phyloP scores from a whole-genome alignment of 2,329 filamentous ascomycete genomes.

The Colletotrichum navitas region DNA sequence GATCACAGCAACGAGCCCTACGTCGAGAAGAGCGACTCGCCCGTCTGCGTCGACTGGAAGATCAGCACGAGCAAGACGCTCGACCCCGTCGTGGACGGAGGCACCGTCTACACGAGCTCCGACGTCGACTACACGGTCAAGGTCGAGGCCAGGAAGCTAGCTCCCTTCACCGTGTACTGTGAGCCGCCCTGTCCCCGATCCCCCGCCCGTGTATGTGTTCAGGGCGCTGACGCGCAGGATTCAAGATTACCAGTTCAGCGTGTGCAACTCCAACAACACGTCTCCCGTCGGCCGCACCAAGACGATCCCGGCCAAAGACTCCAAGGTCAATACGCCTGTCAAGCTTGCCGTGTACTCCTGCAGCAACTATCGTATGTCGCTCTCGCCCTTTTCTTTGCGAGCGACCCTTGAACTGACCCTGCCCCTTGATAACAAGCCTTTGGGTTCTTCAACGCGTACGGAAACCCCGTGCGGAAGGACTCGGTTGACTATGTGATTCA shows the following conservation, averaged over 20 bases:
- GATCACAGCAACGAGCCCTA: slow-evolving; percentile 62
- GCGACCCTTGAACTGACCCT: too few relatives aligned
- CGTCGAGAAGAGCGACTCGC: slow-evolving; percentile 59
- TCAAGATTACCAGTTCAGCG: slow-evolving; percentile 72
- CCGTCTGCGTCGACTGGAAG: slow-evolving; percentile 76
- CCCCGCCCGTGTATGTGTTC: slow-evolving; percentile 46
- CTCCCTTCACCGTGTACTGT: slow-evolving; percentile 74
- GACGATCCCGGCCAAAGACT: slow-evolving; percentile 70
- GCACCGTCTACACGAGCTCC: slow-evolving; percentile 75
- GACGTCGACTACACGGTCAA: slow-evolving; percentile 84
- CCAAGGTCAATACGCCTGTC: slow-evolving; percentile 66
- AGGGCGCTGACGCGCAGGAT: not conserved
- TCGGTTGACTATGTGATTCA: slow-evolving; percentile 71
- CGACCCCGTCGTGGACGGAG: slow-evolving; percentile 62
- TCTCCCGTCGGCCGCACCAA: slow-evolving; percentile 77
- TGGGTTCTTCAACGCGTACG: slow-evolving; percentile 72
- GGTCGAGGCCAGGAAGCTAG: slow-evolving; percentile 73
- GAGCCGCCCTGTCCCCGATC: not conserved
- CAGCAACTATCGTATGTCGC: slow-evolving; percentile 70
- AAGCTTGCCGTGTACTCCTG: slow-evolving; percentile 79
- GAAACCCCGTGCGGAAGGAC: slow-evolving; percentile 70
- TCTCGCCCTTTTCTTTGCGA: too few relatives aligned
- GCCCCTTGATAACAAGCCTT: slow-evolving; percentile 9
- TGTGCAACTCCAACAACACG: slow-evolving; percentile 72
- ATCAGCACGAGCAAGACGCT: slow-evolving; percentile 63